These are phyloP conservation scores for Lichina pygmaea DNA, from an alignment of 495 filamentous ascomycete species.

Conservation along the genomic window DNA sequence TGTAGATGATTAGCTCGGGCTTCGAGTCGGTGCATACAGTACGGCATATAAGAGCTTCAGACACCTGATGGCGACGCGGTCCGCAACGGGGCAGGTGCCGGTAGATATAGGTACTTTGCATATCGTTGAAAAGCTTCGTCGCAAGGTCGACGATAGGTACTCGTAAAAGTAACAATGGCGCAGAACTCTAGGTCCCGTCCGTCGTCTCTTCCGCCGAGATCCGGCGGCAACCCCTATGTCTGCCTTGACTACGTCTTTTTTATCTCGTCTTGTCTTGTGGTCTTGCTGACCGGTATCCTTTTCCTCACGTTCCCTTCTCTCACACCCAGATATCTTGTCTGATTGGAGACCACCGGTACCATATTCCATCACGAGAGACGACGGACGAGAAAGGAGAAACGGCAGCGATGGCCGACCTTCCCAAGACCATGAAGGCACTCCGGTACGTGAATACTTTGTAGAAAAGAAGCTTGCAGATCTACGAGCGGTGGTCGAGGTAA, in stretches of 20 bases:
- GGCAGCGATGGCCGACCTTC: slow-evolving; percentile 12
- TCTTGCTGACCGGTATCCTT: background rate
- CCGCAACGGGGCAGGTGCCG: no score
- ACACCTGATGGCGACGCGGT: no score
- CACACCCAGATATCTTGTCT: background rate
- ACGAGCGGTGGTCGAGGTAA: no score
- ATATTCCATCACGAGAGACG: background rate
- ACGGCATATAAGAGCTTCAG: no score
- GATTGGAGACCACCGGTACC: no score
- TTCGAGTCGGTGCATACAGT: no score
- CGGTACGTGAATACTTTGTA: slow-evolving; percentile 13
- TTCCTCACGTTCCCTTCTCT: background rate
- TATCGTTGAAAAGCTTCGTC: no score
- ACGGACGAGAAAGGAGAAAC: background rate
- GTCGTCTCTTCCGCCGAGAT: background rate
- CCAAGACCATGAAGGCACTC: slow-evolving; percentile 33
- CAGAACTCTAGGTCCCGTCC: no score
- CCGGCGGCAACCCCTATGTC: background rate
- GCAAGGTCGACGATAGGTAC: no score
- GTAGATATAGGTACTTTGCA: no score
- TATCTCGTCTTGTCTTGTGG: background rate
- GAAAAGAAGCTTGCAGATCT: no score
- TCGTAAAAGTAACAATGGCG: background rate
- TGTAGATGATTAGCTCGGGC: no score
- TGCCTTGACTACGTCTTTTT: background rate